A percentile compares a stretch with the other conserved stretches of the same genome.
Evolutionary conservation across 2,329 filamentous ascomycete genomes (phyloP).

Genomic region (Arthrobotrys entomopaga): DNA sequence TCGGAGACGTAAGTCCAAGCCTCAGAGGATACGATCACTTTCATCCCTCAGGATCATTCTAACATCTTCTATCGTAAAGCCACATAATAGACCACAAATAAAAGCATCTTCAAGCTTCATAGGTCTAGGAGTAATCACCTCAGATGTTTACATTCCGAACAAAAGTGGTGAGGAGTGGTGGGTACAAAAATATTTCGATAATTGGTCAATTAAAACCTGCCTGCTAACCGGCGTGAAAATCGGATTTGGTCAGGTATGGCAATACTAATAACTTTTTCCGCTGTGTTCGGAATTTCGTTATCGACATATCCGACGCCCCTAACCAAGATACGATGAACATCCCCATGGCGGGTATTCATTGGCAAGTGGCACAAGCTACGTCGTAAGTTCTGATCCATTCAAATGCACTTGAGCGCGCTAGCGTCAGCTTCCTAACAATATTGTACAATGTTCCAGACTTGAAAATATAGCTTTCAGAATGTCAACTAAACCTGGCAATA

Average conservation of each 20-base stretch:
- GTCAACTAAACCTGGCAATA: constrained; percentile 61
- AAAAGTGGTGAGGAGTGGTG: constrained; percentile 62
- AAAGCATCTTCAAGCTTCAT: background rate
- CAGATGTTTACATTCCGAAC: constrained; percentile 78
- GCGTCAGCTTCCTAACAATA: too few relatives aligned
- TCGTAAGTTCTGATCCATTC: constrained; percentile 11
- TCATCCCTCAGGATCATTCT: background rate
- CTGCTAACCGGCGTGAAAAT: background rate
- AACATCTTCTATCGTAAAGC: background rate
- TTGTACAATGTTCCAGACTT: constrained; percentile 3
- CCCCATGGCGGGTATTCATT: background rate
- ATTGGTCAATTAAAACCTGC: background rate
- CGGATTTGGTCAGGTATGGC: constrained; percentile 62
- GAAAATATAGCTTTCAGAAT: constrained; percentile 35
- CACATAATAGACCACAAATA: constrained; percentile 4
- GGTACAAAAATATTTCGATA: constrained; percentile 11
- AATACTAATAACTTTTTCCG: constrained; percentile 69
- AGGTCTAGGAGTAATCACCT: constrained; percentile 74
- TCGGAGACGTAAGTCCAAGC: constrained; percentile 55
- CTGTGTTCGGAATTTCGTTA: constrained; percentile 68
- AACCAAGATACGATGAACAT: background rate
- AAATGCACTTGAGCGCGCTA: too few relatives aligned
- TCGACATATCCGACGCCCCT: constrained; percentile 62
- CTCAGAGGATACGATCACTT: background rate
- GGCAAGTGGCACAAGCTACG: constrained; percentile 55